A percentile compares a stretch with the other conserved stretches of the same genome.
Conservation (phyloP, 1,139 yeast genomes). For the Zygosaccharomyces pseudobailii region DNA sequence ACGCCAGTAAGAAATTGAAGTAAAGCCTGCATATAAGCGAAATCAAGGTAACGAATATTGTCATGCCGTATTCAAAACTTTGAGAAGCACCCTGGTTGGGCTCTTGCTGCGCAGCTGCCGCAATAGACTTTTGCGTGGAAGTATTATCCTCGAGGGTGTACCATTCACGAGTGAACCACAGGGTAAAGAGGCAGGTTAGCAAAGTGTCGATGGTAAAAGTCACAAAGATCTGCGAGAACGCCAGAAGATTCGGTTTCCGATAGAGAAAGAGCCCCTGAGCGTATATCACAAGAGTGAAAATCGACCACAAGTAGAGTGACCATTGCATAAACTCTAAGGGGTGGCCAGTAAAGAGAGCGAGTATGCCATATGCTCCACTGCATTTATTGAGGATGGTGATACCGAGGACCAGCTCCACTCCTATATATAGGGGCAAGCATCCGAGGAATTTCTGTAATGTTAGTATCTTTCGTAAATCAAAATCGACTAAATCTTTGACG, state of each 20-base stretch:
- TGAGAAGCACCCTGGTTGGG: slow-evolving; percentile 58
- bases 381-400: slow-evolving; percentile 81
- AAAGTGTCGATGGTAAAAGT: slow-evolving; percentile 64
- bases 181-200: slow-evolving; percentile 61
- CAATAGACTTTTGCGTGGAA: slow-evolving; percentile 15
- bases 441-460: slow-evolving; percentile 28
- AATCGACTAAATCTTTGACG: not conserved
- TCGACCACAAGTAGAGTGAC: slow-evolving; percentile 67
- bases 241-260: slow-evolving; percentile 44
- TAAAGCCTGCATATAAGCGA: slow-evolving; percentile 57
- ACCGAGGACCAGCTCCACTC: slow-evolving; percentile 80
- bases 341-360: slow-evolving; percentile 86
- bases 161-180: slow-evolving; percentile 75
- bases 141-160: slow-evolving; percentile 43
- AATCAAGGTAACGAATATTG: slow-evolving; percentile 51
- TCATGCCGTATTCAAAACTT: slow-evolving; percentile 65
- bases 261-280: slow-evolving; percentile 53
- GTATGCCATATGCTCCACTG: slow-evolving; percentile 80
- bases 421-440: slow-evolving; percentile 69
- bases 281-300: slow-evolving; percentile 60
- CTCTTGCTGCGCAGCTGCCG: slow-evolving; percentile 12
- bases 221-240: slow-evolving; percentile 57
- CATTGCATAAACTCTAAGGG: slow-evolving; percentile 81
- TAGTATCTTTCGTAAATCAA: not conserved
- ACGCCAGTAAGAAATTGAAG: slow-evolving; percentile 58